Conservation (phyloP, 1,284 basidiomycete genomes). For the Rhodotorula sp. region DNA sequence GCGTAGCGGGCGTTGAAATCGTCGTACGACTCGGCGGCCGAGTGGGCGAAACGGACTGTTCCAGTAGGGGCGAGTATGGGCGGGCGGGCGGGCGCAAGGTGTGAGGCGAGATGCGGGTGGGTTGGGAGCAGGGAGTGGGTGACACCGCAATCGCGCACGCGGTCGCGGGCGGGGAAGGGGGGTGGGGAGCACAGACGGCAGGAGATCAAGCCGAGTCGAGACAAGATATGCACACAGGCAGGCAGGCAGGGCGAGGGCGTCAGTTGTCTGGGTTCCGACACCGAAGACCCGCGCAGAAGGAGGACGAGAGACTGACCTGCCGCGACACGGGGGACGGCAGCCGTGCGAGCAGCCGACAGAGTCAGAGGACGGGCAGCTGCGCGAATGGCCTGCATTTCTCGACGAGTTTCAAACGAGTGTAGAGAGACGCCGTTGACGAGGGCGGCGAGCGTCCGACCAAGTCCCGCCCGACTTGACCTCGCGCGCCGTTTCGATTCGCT, state of each 20-base stretch:
- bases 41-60: slow-evolving; percentile 40
- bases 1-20: slow-evolving; percentile 91
- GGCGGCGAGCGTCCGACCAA: not conserved
- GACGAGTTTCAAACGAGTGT: not conserved
- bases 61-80: not conserved
- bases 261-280: not conserved
- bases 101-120: not conserved
- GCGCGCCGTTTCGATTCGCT: not conserved
- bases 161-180: not conserved
- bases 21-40: slow-evolving; percentile 74
- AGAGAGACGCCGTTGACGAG: not conserved
- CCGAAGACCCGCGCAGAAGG: not conserved
- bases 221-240: too few relatives aligned
- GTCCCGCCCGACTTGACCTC: too few relatives aligned
- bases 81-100: not conserved
- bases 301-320: slow-evolving; percentile 11
- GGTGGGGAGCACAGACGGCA: not conserved
- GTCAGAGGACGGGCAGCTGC: slow-evolving; percentile 22
- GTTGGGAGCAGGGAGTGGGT: not conserved
- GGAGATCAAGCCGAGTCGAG: not conserved
- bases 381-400: slow-evolving; percentile 28
- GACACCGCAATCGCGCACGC: too few relatives aligned
- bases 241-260: not conserved
- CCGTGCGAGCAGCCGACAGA: slow-evolving; percentile 6
- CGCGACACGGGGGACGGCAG: slow-evolving; percentile 13